These are phyloP conservation scores for Eudorina sp. DNA, from an alignment of 139 green algal species.

Conservation along the genomic window DNA sequence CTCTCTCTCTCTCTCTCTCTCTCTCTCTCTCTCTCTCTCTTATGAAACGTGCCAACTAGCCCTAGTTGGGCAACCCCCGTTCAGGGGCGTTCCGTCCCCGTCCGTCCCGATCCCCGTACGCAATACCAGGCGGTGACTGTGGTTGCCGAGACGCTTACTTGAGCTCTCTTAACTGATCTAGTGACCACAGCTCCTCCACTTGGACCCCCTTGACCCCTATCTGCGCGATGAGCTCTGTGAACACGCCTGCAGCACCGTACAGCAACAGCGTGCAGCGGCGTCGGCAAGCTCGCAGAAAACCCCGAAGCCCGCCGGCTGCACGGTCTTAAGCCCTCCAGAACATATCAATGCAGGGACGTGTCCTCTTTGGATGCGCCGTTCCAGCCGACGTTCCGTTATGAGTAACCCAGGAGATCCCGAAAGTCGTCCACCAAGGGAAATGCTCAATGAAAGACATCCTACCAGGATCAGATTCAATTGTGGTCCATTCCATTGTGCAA, in stretches of 20 bases:
- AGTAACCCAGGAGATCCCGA: background rate
- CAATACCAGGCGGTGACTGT: too few species aligned
- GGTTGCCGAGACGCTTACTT: background rate
- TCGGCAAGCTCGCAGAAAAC: background rate
- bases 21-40: too few species aligned
- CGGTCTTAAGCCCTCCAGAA: too few species aligned
- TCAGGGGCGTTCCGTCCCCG: too few species aligned
- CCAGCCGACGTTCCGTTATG: background rate
- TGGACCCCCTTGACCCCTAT: conserved; percentile 93
- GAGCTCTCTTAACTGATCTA: conserved; percentile 71
- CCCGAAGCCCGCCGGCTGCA: too few species aligned
- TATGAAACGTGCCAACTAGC: too few species aligned
- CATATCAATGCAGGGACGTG: background rate
- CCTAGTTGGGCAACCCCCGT: too few species aligned
- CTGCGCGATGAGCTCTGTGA: conserved; percentile 93
- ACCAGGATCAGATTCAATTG: conserved; percentile 92
- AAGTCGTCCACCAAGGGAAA: too few species aligned
- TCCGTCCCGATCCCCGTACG: too few species aligned
- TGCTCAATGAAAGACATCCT: background rate
- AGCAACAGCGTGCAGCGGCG: background rate
- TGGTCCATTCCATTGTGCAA: conserved; percentile 75
- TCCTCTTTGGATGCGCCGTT: background rate
- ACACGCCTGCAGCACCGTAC: conserved; percentile 64
- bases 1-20: too few species aligned
- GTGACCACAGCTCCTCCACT: conserved; percentile 93